These are phyloP conservation scores for Boletus edulis DNA, from an alignment of 768 basidiomycete genomes.

Conservation along the genomic window DNA sequence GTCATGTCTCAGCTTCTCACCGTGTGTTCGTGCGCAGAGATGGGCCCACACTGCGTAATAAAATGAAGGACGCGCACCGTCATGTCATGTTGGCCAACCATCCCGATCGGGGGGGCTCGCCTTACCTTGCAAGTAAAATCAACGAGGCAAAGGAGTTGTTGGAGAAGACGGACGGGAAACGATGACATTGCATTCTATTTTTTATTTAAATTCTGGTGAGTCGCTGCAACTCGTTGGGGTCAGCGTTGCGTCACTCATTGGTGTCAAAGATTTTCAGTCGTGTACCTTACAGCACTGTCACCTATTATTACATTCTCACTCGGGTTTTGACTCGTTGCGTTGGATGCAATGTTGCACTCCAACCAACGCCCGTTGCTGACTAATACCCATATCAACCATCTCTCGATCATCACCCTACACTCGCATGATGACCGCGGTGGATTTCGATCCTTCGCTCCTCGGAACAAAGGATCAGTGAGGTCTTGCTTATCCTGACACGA, in stretches of 20 bases:
- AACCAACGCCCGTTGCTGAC: slow-evolving; percentile 8
- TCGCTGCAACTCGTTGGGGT: neutral
- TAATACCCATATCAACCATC: slow-evolving; percentile 10
- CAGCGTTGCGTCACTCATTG: slow-evolving; percentile 1
- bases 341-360: no score
- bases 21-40: slow-evolving; percentile 55
- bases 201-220: slow-evolving; percentile 14
- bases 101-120: slow-evolving; percentile 97
- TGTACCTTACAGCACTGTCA: slow-evolving; percentile 22
- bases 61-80: slow-evolving; percentile 93
- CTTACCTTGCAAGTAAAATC: slow-evolving; percentile 97
- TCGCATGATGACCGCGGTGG: slow-evolving; percentile 34
- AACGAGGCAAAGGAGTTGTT: slow-evolving; percentile 96
- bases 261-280: neutral
- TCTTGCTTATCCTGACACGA: neutral
- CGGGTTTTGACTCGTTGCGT: no score
- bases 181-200: slow-evolving; percentile 15
- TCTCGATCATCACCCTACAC: neutral
- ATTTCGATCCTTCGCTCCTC: slow-evolving; percentile 68
- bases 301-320: slow-evolving; percentile 12
- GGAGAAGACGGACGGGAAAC: slow-evolving; percentile 70
- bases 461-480: slow-evolving; percentile 79
- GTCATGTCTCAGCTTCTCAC: neutral
- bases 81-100: slow-evolving; percentile 98
- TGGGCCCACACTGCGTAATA: slow-evolving; percentile 66